These are phyloP conservation scores for Trifolium dubium DNA, from an alignment of 306 rosid genomes.

Conservation along the genomic window DNA sequence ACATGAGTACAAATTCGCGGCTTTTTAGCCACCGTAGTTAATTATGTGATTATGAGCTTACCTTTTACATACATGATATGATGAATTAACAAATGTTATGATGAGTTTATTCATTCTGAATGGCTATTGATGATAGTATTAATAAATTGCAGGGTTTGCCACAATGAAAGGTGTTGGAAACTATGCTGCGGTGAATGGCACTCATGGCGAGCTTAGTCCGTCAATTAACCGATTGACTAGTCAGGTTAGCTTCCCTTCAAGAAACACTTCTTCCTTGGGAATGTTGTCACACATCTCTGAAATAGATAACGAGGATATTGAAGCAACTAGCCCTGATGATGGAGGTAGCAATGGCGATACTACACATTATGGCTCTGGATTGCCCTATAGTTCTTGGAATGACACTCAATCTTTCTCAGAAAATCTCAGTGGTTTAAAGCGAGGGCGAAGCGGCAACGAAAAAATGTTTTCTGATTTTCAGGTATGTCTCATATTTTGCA, in stretches of 20 bases:
- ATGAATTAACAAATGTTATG: neutral
- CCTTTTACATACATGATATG: neutral
- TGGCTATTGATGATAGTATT: slow-evolving; percentile 32
- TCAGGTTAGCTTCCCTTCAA: slow-evolving; percentile 62
- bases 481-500: slow-evolving; percentile 47
- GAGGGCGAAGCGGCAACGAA: slow-evolving; percentile 56
- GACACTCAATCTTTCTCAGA: slow-evolving; percentile 59
- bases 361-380: slow-evolving; percentile 50
- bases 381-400: slow-evolving; percentile 65
- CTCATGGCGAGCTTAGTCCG: slow-evolving; percentile 52
- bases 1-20: neutral
- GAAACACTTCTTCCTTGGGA: slow-evolving; percentile 61
- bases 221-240: slow-evolving; percentile 58
- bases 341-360: slow-evolving; percentile 49
- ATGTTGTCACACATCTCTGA: slow-evolving; percentile 70
- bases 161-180: slow-evolving; percentile 53
- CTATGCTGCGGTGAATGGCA: slow-evolving; percentile 48
- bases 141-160: slow-evolving; percentile 55
- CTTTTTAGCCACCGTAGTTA: neutral
- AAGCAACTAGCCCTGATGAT: slow-evolving; percentile 50
- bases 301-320: slow-evolving; percentile 55
- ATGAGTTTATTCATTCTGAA: neutral
- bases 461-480: slow-evolving; percentile 60
- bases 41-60: neutral
- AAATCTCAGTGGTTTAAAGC: slow-evolving; percentile 50